Evolutionary conservation across 2,329 filamentous ascomycete genomes (phyloP), one percentile per base, ranked within the genome.

Genomic region (Moelleriella libera): DNA sequence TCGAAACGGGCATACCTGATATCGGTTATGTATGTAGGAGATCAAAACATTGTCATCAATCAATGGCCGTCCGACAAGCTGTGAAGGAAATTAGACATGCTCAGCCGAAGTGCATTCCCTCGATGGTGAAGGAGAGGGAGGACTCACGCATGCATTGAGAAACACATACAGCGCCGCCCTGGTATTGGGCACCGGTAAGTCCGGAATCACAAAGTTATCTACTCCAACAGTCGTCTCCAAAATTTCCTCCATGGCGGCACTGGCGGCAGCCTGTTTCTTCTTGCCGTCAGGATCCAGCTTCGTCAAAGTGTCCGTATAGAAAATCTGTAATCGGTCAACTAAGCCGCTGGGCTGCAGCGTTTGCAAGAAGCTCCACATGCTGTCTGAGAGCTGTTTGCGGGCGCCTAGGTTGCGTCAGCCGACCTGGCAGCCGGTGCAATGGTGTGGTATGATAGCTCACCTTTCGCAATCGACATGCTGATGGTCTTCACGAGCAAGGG

Each of bases 151-250:
- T 48, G 88, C 80, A 60, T 88, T 92, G 7, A 96, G 68, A 60
- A 90, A 92, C 6, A 94, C 73, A 59, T 92, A 95, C 48, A 95
- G 70, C 5, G 85, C 88, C 46, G 86, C 85, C 61, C 88, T 77
- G 4, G 88, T 86, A 54, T 86, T 88, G 44, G 82, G 70, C 31
- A 80, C 69, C 4, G 84, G 83, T 8, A 89, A 66, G 45, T 94
- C 85, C 30, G 72, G 60, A 9, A 79, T 61, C 11, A 71, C 70
- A 41, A 76, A 68, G 52, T 62, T 74, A n/a, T 78, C 74, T 40
- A 79, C 60, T 0, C 69, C 75, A 48, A 81, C 68, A 5, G 70
- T 68, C 28, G 75, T 72, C 56, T 79, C 76, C 29, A 80, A 63
- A 34, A 80, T 63, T 43, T 80, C 75, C 49, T 80, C 71, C 52